These are phyloP conservation scores for Sporothrix dimorphospora DNA, from an alignment of 2,329 filamentous ascomycete genomes.

Conservation along the genomic window DNA sequence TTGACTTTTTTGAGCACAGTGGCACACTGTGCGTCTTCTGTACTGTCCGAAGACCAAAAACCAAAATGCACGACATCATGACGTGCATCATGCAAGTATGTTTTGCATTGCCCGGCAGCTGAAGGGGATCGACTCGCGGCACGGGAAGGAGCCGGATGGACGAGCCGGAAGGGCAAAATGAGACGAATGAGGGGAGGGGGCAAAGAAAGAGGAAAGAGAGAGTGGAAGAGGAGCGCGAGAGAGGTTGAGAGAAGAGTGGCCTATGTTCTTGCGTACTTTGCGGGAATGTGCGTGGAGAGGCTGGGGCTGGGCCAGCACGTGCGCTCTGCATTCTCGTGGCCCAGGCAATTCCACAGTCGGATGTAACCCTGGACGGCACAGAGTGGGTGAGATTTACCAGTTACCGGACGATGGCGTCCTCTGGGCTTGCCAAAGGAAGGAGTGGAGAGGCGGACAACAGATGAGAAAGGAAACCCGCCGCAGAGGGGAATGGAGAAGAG, in stretches of 20 bases:
- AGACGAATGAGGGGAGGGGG: neutral
- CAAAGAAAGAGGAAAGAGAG: too few species aligned
- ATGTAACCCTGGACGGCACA: slow-evolving; percentile 16
- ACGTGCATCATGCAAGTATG: slow-evolving; percentile 7
- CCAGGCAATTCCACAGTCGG: neutral
- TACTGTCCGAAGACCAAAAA: neutral
- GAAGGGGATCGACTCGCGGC: neutral
- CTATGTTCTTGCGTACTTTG: too few species aligned
- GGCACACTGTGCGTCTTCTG: neutral
- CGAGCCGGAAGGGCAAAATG: neutral
- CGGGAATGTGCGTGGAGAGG: too few species aligned
- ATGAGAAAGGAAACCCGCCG: neutral
- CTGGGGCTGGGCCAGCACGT: neutral
- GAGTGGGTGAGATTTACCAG: neutral
- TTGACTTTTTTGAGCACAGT: neutral
- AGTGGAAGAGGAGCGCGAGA: neutral
- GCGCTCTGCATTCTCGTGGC: neutral
- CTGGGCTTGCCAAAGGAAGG: neutral
- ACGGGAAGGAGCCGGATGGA: neutral
- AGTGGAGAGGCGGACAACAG: neutral
- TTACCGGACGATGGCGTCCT: neutral
- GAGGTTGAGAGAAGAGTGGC: too few species aligned
- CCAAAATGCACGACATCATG: slow-evolving; percentile 15
- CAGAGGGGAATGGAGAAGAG: neutral
- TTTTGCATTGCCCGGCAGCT: neutral